Evolutionary conservation across 257 asterid genomes (phyloP), one percentile per base, ranked within the genome.

Genomic region (Verbena officinalis): DNA sequence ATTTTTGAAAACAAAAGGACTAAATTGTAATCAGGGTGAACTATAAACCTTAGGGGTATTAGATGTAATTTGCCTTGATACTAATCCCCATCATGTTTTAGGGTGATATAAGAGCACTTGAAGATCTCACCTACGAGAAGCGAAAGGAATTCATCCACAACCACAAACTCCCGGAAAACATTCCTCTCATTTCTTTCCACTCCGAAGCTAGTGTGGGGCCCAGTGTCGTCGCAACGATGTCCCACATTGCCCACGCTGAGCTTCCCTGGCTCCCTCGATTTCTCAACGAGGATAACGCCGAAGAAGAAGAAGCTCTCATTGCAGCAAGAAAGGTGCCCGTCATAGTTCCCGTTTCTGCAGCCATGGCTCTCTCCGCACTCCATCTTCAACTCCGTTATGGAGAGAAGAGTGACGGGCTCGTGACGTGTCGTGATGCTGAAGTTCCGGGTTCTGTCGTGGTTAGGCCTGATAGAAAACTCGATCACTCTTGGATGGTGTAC

Each of bases 331-430:
- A 69, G 73, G 83, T 92, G 53, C 98, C 98, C 0, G 94, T 90
- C 14, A 70, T 93, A 40, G 73, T 81, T n/a, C 98, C 98, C 3
- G 84, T 85, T 31, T 87, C 95, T 13, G 97, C 97, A 0, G 87
- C 78, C 23, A 72, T 87, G 86, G 94, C 95, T 11, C 71, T 87
- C 5, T 79, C 83, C 0, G 89, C 97, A 13, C 95, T 87, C 58
- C 97, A 87, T 70, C 76, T 93, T 52, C 84, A 77, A 62, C 78
- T 93, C 9, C 77, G 97, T 43, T 93, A 93, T 1, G 97, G 97
- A 3, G 96, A 93, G 84, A 93, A 84, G 86, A 93, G 98, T 11
- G 98, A 93, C n/a, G 98, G 96, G 13, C 78, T 93, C 13, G 96
- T 93, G 31, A 87, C 96, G 0, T 90, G 98, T 54, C 89, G 98